Percentiles rank a stretch among this genome's conserved stretches.
These are phyloP conservation scores for Leccinum aurantiacum DNA, from an alignment of 768 basidiomycete species.

Conservation along the genomic window DNA sequence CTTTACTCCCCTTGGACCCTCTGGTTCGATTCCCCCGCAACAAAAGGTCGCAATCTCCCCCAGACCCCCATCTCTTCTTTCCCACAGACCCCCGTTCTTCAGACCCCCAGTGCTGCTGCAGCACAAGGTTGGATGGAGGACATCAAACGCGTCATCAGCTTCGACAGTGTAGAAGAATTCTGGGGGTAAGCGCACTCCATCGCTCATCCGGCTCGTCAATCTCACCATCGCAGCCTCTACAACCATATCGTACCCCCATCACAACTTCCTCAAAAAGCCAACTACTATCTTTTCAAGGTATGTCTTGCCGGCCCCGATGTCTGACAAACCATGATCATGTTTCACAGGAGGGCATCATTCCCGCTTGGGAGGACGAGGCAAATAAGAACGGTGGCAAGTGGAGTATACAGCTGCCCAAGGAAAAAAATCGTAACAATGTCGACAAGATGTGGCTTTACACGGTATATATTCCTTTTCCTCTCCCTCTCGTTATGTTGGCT, in stretches of 20 bases:
- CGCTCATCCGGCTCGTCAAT: background rate
- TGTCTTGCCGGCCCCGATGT: constrained; percentile 20
- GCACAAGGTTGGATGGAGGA: constrained; percentile 98
- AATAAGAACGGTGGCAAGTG: constrained; percentile 99
- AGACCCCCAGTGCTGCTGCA: constrained; percentile 70
- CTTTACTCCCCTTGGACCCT: constrained; percentile 95
- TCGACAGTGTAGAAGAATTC: constrained; percentile 98
- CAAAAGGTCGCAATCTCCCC: constrained; percentile 86
- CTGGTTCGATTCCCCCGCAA: constrained; percentile 95
- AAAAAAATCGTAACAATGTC: constrained; percentile 81
- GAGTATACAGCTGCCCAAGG: constrained; percentile 95
- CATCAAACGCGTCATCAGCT: constrained; percentile 93
- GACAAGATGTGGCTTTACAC: constrained; percentile 99
- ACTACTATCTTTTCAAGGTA: constrained; percentile 99
- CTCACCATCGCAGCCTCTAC: constrained; percentile 62
- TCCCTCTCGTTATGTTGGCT: background rate
- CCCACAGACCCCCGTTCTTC: constrained; percentile 70
- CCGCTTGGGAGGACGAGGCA: constrained; percentile 96
- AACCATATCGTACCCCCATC: constrained; percentile 98
- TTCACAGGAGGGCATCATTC: constrained; percentile 86
- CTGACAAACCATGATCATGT: constrained; percentile 7
- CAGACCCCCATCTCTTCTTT: constrained; percentile 80
- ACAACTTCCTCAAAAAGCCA: constrained; percentile 91
- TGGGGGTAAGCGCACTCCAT: constrained; percentile 75
- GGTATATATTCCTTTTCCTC: constrained; percentile 42